phyloP scores from a whole-genome alignment of 257 asterid genomes.

The Agastache rugosa region DNA sequence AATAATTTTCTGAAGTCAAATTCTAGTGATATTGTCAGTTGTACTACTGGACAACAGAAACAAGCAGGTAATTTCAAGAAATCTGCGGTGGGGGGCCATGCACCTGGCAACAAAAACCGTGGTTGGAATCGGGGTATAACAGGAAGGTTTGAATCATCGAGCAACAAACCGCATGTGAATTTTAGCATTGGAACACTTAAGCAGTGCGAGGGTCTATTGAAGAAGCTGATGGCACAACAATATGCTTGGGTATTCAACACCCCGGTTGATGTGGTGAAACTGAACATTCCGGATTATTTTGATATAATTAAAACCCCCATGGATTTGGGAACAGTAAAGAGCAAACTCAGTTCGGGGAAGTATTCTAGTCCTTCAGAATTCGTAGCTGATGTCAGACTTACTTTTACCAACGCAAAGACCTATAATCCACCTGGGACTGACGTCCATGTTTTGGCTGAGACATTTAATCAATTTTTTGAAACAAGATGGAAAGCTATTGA shows the following conservation, averaged over 20 bases:
- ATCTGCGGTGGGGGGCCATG: conserved; percentile 43
- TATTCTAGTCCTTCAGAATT: conserved; percentile 70
- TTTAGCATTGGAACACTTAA: conserved; percentile 51
- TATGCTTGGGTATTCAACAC: conserved; percentile 63
- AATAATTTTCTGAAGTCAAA: conserved; percentile 55
- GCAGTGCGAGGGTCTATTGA: conserved; percentile 75
- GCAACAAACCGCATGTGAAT: conserved; percentile 37
- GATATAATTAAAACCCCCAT: conserved; percentile 79
- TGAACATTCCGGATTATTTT: conserved; percentile 78
- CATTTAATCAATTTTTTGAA: conserved; percentile 69
- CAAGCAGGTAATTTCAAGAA: conserved; percentile 50
- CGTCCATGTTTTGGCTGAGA: conserved; percentile 64
- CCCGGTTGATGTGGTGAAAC: conserved; percentile 78
- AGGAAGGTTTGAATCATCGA: conserved; percentile 63
- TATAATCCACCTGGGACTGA: conserved; percentile 79
- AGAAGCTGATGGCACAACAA: conserved; percentile 68
- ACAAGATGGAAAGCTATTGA: conserved; percentile 68
- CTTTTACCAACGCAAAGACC: conserved; percentile 86
- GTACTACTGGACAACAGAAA: conserved; percentile 49
- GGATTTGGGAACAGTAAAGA: conserved; percentile 88
- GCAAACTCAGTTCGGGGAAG: conserved; percentile 60
- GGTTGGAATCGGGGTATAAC: conserved; percentile 63
- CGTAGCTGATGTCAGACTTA: conserved; percentile 77
- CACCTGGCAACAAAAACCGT: conserved; percentile 51
- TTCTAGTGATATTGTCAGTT: conserved; percentile 57